Percentiles rank a stretch among this genome's conserved stretches.
Evolutionary conservation across 2,329 filamentous ascomycete genomes (phyloP).

Genomic region (Coniella vitis): DNA sequence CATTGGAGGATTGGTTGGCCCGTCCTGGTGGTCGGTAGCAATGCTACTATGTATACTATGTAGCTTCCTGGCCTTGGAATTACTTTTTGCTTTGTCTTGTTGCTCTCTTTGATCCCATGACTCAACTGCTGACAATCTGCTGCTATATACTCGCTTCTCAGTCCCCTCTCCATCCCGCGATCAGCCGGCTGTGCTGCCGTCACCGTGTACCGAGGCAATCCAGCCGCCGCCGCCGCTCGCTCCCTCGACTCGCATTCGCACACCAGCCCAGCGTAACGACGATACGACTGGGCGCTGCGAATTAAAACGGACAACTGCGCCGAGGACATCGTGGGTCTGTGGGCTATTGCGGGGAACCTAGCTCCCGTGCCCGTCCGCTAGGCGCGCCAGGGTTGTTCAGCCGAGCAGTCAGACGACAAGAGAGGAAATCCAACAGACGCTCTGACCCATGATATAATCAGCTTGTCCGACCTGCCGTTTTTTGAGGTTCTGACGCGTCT

Average conservation of each 20-base stretch:
- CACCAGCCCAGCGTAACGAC: conserved; percentile 1
- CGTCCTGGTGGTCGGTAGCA: background rate
- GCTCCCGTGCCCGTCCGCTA: background rate
- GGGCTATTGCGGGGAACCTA: conserved; percentile 9
- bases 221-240: background rate
- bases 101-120: no score
- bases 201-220: no score
- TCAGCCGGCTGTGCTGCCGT: no score
- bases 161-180: no score
- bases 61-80: no score
- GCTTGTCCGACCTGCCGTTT: background rate
- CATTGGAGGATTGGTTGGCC: background rate
- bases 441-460: conserved; percentile 13
- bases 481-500: background rate
- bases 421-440: background rate
- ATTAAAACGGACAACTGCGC: conserved; percentile 5
- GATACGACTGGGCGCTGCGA: conserved; percentile 3
- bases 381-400: background rate
- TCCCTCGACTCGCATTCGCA: background rate
- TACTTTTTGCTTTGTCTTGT: no score
- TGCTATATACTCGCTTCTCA: no score
- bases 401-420: background rate
- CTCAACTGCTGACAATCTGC: no score
- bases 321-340: conserved; percentile 8
- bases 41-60: conserved; percentile 1